Evolutionary conservation across 176 grass and related monocot genomes (phyloP).

Genomic region (Avena atlantica): DNA sequence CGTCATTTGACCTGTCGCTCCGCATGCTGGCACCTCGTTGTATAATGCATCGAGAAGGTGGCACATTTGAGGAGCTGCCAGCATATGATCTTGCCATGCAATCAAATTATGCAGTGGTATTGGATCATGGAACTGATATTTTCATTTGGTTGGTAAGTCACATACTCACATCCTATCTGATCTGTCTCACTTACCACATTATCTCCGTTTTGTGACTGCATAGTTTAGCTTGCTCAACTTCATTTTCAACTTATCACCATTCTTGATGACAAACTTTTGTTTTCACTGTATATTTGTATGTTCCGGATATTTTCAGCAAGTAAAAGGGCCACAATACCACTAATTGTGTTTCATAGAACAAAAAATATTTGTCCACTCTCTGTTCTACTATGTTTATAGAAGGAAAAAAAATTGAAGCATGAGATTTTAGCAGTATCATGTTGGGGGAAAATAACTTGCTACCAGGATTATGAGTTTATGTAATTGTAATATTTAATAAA

Average conservation of each 20-base stretch:
- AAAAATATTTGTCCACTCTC: not conserved
- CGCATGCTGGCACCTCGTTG: constrained; percentile 90
- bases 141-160: constrained; percentile 99
- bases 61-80: constrained; percentile 93
- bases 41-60: constrained; percentile 91
- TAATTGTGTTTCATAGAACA: not conserved
- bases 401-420: not conserved
- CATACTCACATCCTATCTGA: constrained; percentile 38
- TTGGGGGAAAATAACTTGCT: constrained; percentile 1
- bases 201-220: constrained; percentile 4
- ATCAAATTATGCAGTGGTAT: constrained; percentile 82
- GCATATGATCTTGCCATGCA: constrained; percentile 99
- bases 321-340: not conserved
- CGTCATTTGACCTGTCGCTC: constrained; percentile 84
- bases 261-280: not conserved
- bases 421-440: not conserved
- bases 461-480: not conserved
- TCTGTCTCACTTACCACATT: constrained; percentile 16
- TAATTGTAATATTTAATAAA: not conserved
- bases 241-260: constrained; percentile 24
- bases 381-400: not conserved
- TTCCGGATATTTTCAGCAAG: not conserved
- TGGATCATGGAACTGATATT: constrained; percentile 98
- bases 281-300: constrained; percentile 14
- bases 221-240: not conserved